Base-by-base conservation (phyloP, 139 green algal species). In the Monoraphidium neglectum region DNA sequence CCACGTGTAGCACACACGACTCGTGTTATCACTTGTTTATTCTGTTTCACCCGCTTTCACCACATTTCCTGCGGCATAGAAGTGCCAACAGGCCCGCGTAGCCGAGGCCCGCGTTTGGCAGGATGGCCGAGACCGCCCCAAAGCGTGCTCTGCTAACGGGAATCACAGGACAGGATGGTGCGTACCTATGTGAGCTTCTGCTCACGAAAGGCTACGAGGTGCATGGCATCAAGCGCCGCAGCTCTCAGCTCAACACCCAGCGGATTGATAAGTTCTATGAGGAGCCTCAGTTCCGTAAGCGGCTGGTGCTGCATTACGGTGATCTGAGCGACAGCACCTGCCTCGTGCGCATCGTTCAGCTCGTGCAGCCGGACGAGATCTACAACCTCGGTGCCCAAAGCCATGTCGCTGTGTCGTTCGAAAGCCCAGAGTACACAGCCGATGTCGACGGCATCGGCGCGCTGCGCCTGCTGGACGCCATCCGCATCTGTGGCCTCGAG, bases 381-480 rank as follows among this genome's bases (percentile, higher is more conserved):
- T 95, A 94, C 84, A 94, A 95, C 74, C 78, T 95, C n/a, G 91
- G 77, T 10, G 91, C 91, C n/a, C 84, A 91, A 73, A 90, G 78
- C 57, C 87, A 94, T 77, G 90, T 94, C 30, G 71, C 81, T 36
- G 87, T 94, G 0, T 94, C 88, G n/a, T 95, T 94, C 73, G 71
- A 94, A 70, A 85, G 82, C 54, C 87, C 91, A 12, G 76, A 91
- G 84, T 92, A 90, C 78, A 95, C 90, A n/a, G 87, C 86, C 2
- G 84, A 91, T 53, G 87, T 87, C 0, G 77, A 83, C 30, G 90
- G 80, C 33, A 54, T 88, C 62, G 86, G 86, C 63, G 77, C 76
- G 1, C 70, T 95, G 33, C 84, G 87, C 53, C 46, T 95, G 60
- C 83, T 95, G 28, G 90, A 95, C 68, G 91, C 91, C 8, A 79